Percentiles rank a stretch among this genome's conserved stretches.
phyloP scores from a whole-genome alignment of 257 asterid species.

The Lycium barbarum region DNA sequence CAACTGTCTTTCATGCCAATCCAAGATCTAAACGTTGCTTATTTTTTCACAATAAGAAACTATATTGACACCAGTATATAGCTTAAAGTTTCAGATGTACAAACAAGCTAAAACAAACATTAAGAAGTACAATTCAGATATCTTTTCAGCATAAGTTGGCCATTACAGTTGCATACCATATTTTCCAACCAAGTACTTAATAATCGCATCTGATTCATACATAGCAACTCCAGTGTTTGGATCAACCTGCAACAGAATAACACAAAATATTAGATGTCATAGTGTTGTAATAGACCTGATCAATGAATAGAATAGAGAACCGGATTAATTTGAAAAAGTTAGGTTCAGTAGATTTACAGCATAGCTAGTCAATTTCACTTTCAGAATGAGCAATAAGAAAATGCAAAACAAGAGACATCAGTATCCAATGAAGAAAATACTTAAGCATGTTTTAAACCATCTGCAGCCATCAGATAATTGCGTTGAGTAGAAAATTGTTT shows the following conservation, averaged over 20 bases:
- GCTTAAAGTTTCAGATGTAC: not conserved
- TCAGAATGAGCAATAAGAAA: not conserved
- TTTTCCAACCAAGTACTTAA: slow-evolving; percentile 79
- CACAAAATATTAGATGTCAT: slow-evolving; percentile 18
- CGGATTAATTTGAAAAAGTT: not conserved
- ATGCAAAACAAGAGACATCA: not conserved
- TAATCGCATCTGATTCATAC: slow-evolving; percentile 96
- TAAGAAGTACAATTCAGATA: not conserved
- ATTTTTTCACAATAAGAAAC: not conserved
- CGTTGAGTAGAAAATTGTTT: not conserved
- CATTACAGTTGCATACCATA: slow-evolving; percentile 61
- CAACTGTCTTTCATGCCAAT: not conserved
- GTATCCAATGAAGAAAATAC: not conserved
- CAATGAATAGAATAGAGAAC: not conserved
- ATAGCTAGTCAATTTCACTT: slow-evolving; percentile 7
- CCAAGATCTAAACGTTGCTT: not conserved
- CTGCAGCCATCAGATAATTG: not conserved
- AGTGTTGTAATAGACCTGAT: slow-evolving; percentile 6
- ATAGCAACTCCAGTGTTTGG: slow-evolving; percentile 93
- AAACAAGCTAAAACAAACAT: not conserved
- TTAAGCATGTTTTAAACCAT: not conserved
- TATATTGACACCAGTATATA: not conserved
- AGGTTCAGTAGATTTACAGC: not conserved
- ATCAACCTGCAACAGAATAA: slow-evolving; percentile 72
- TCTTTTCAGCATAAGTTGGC: slow-evolving; percentile 10